Base-by-base conservation (phyloP, 352 stramenopile species). In the Globisporangium paddicum region DNA sequence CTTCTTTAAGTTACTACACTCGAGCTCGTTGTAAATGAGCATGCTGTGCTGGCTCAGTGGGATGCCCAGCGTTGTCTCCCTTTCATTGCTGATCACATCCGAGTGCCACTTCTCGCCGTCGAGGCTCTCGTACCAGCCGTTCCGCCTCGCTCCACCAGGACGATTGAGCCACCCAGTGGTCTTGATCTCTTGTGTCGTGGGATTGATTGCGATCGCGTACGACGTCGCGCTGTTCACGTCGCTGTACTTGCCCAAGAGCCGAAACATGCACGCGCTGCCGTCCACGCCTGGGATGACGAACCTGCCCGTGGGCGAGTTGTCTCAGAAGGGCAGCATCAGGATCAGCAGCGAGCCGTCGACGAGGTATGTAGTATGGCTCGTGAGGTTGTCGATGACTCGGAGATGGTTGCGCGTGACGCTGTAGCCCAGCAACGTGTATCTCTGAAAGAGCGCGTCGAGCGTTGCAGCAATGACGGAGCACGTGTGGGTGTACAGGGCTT, bases 101-200 rank as follows among this genome's bases (percentile, higher is more conserved):
- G 53, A 57, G 35, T 45, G 54, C 68, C 62, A 79, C 5, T 51
- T 53, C 19, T 54, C n/a, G 0, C 60, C 62, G 32, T n/a, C 25
- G 3, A 32, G 51, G 13, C 28, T 57, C 58, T 68, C 62, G 49
- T 70, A 74, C 67, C 72, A 78, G 0, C 67, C 69, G 45, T 77
- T 76, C 3, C 60, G 50, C 72, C 72, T 76, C 19, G 38, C 47
- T 4, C 72, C 67, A 19, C 42, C 54, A 2, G 59, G 59, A 14
- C 41, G 41, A 0, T 25, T 26, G 10, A 80, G 66, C 57, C 45
- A 68, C n/a, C 67, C 38, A 0, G 7, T 48, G n/a, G 68, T 75
- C 38, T 67, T 72, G 0, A 13, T 4, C 18, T 67, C 63, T 10
- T 55, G 56, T 3, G 58, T 11, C 4, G 34, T 40, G 14, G 66